A percentile compares a stretch with the other conserved stretches of the same genome.
These are phyloP conservation scores for Xylaria curta DNA, from an alignment of 495 filamentous ascomycete genomes.

Conservation along the genomic window DNA sequence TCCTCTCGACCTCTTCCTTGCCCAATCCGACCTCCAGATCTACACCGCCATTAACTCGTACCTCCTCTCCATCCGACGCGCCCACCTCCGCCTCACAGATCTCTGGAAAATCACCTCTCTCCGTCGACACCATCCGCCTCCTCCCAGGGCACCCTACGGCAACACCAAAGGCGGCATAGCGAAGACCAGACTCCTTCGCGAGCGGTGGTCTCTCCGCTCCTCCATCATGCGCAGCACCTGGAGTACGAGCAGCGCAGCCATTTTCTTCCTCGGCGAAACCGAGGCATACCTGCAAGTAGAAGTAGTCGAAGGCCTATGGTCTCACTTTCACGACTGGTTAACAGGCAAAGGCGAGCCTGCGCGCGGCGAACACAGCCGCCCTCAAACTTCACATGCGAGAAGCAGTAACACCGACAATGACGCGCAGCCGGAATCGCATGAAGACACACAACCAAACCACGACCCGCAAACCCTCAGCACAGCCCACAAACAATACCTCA, in stretches of 20 bases:
- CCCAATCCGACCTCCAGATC: slow-evolving; percentile 69
- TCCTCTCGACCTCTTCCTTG: slow-evolving; percentile 87
- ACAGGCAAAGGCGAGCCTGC: slow-evolving; percentile 38
- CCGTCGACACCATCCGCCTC: slow-evolving; percentile 75
- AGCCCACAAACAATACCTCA: slow-evolving; percentile 78
- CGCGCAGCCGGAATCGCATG: not conserved
- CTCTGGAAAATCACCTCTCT: slow-evolving; percentile 84
- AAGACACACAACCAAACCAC: slow-evolving; percentile 40
- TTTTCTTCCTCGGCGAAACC: slow-evolving; percentile 86
- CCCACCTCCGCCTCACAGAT: slow-evolving; percentile 79
- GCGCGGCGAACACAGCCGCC: slow-evolving; percentile 27
- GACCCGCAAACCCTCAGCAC: slow-evolving; percentile 85
- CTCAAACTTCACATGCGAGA: slow-evolving; percentile 14
- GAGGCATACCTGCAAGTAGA: slow-evolving; percentile 89
- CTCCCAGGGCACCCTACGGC: slow-evolving; percentile 67
- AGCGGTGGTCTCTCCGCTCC: slow-evolving; percentile 63
- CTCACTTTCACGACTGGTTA: slow-evolving; percentile 64
- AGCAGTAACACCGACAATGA: slow-evolving; percentile 11
- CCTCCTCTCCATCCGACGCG: slow-evolving; percentile 79
- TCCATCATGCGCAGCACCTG: slow-evolving; percentile 77
- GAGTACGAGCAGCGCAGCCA: slow-evolving; percentile 81
- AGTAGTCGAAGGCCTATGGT: slow-evolving; percentile 79
- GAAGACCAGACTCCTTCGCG: slow-evolving; percentile 61
- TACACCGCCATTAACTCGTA: slow-evolving; percentile 90
- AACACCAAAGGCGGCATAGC: slow-evolving; percentile 62